Evolutionary conservation across 2,329 filamentous ascomycete species (phyloP).

Genomic region (Didymella pinodella): DNA sequence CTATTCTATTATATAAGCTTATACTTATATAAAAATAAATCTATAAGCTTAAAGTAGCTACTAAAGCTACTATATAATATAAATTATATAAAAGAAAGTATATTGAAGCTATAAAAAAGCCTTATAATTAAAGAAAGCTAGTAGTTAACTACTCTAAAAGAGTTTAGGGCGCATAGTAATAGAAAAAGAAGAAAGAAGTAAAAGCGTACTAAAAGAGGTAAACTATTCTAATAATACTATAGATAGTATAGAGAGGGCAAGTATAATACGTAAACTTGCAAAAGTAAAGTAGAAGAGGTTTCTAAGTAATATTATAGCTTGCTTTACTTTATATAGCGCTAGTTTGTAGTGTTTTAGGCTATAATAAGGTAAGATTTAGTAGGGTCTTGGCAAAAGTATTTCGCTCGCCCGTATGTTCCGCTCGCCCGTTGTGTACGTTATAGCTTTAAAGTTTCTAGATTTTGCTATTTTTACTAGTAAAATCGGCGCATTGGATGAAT

Average conservation of each 20-base stretch:
- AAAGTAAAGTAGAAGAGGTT: not conserved
- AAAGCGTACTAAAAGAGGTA: not conserved
- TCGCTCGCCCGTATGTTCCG: no score
- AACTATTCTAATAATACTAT: not conserved
- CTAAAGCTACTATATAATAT: not conserved
- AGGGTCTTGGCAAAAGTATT: no score
- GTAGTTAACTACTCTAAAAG: not conserved
- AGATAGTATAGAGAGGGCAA: not conserved
- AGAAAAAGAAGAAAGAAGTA: constrained; percentile 3
- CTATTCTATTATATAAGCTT: constrained; percentile 1
- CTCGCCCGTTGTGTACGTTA: no score
- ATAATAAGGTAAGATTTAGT: no score
- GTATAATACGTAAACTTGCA: not conserved
- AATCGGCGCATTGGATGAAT: no score
- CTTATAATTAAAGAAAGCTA: not conserved
- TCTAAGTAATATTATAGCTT: no score
- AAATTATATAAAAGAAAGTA: no score
- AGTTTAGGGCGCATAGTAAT: constrained; percentile 6
- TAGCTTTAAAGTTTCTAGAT: no score
- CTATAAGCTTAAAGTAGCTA: not conserved
- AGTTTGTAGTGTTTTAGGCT: no score
- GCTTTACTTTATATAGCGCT: no score
- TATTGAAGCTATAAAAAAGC: not conserved
- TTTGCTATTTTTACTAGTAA: no score
- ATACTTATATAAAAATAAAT: not conserved